These are phyloP conservation scores for Lumnitzera littorea DNA, from an alignment of 345 rosid genomes.

Conservation along the genomic window DNA sequence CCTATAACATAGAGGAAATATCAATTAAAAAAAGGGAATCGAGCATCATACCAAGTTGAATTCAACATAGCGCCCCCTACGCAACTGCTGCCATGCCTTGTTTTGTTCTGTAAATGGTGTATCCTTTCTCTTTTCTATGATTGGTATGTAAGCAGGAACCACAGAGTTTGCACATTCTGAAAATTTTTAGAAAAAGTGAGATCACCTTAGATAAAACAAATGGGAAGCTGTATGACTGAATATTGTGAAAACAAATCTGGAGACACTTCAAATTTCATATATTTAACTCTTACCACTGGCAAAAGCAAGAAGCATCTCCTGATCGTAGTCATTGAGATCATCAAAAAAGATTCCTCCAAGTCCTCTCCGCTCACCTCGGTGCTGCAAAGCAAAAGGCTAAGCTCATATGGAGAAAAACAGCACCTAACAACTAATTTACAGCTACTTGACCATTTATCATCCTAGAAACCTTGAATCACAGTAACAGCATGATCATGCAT, in stretches of 20 bases:
- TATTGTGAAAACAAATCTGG: not conserved
- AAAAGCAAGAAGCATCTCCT: constrained; percentile 90
- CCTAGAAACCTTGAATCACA: not conserved
- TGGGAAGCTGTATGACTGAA: not conserved
- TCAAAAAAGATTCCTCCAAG: constrained; percentile 98
- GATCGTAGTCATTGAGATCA: constrained; percentile 85
- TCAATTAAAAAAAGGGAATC: not conserved
- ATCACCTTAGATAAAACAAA: too few relatives aligned
- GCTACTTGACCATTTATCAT: not conserved
- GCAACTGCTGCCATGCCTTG: constrained; percentile 96
- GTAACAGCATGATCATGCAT: too few relatives aligned
- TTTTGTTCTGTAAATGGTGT: constrained; percentile 64
- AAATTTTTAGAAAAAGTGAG: not conserved
- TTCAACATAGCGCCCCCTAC: constrained; percentile 95
- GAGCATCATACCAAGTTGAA: constrained; percentile 70
- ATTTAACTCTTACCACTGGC: constrained; percentile 59
- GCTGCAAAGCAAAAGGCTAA: constrained; percentile 40
- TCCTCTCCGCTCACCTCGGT: constrained; percentile 88
- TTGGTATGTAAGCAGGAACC: constrained; percentile 86
- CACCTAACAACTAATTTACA: not conserved
- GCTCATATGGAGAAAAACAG: not conserved
- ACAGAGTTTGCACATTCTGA: constrained; percentile 94
- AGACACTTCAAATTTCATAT: not conserved
- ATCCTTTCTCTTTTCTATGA: constrained; percentile 76
- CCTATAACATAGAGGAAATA: not conserved